Conservation (phyloP, 2,329 filamentous ascomycete genomes). For the Colletotrichum spaethianum region DNA sequence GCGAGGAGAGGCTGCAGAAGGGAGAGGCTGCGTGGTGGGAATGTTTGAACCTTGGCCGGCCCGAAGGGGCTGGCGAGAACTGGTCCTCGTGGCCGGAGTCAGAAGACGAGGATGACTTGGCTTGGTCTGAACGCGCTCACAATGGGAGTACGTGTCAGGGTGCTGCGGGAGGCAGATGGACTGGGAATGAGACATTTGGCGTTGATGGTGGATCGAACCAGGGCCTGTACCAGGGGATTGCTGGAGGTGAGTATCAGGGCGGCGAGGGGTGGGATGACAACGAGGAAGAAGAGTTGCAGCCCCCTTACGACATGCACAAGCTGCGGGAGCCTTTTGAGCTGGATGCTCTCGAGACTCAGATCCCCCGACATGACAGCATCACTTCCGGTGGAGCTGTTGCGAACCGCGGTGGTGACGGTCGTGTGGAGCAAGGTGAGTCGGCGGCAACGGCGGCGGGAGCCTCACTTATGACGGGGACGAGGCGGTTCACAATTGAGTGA, state of each 20-base stretch:
- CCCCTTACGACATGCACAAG: neutral
- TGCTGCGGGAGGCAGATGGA: neutral
- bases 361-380: neutral
- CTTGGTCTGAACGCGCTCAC: neutral
- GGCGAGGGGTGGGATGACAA: neutral
- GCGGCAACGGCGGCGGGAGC: neutral
- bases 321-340: neutral
- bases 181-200: neutral
- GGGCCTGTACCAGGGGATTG: neutral
- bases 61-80: neutral
- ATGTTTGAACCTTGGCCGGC: constrained; percentile 39
- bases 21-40: constrained; percentile 47
- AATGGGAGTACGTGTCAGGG: neutral
- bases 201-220: neutral
- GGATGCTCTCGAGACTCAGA: neutral
- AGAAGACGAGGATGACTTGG: neutral
- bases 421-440: constrained; percentile 15
- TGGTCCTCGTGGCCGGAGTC: neutral
- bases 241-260: neutral
- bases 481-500: neutral
- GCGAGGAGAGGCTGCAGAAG: constrained; percentile 45
- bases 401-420: neutral
- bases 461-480: neutral
- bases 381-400: neutral
- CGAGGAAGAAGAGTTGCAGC: neutral